Evolutionary conservation across 441 rosid species (phyloP).

Genomic region (Monsonia emarginata): DNA sequence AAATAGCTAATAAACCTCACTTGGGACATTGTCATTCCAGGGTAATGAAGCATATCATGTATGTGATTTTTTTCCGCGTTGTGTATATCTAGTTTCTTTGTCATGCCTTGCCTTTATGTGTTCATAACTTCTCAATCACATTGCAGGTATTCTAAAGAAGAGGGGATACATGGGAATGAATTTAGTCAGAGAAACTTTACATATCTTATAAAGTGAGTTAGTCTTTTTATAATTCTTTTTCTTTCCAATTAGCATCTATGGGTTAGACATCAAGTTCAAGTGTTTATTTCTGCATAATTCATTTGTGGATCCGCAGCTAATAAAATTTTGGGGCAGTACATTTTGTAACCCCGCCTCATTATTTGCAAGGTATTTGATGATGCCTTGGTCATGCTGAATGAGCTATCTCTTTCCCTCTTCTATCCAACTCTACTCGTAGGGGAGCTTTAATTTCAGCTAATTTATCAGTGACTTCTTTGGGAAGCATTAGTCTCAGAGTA

Average conservation of each 20-base stretch:
- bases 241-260: background rate
- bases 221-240: background rate
- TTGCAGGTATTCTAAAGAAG: conserved; percentile 91
- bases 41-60: background rate
- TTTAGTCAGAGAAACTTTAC: conserved; percentile 53
- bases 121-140: background rate
- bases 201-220: conserved; percentile 69
- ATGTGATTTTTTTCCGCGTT: background rate
- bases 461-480: no score
- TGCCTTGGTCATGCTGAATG: background rate
- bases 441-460: no score
- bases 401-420: no score
- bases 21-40: no score
- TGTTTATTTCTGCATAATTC: background rate
- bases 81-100: background rate
- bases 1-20: background rate
- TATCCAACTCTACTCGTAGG: no score
- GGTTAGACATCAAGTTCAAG: background rate
- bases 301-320: no score
- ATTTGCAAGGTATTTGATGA: background rate
- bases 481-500: no score
- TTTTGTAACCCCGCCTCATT: background rate
- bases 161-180: conserved; percentile 51
- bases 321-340: no score
- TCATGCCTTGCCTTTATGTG: background rate